Evolutionary conservation across 371 early-diverging fungal genomes (phyloP).

Genomic region (Capillidium heterosporum): DNA sequence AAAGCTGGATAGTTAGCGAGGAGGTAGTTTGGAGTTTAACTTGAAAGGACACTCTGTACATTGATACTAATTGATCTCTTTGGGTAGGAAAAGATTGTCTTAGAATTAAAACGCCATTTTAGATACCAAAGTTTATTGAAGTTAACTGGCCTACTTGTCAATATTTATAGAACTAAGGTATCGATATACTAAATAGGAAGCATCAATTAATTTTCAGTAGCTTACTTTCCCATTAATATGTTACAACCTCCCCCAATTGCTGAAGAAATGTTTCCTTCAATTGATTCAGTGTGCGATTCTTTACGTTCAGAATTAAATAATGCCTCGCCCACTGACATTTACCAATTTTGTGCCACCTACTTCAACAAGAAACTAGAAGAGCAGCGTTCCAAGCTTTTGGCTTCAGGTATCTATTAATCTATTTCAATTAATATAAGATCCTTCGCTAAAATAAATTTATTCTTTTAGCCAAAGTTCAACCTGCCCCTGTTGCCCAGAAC

Average conservation of each 20-base stretch:
- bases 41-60: no score
- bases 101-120: no score
- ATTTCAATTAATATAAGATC: not conserved
- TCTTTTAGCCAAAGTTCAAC: not conserved
- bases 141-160: no score
- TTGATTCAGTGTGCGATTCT: slow-evolving; percentile 30
- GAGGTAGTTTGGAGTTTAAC: no score
- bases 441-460: not conserved
- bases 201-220: no score
- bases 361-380: slow-evolving; percentile 62
- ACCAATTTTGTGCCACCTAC: slow-evolving; percentile 80
- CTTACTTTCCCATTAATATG: not conserved
- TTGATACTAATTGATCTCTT: no score
- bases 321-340: slow-evolving; percentile 55
- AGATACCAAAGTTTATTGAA: no score
- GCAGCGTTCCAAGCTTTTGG: slow-evolving; percentile 31
- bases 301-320: slow-evolving; percentile 32
- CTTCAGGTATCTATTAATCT: slow-evolving; percentile 14
- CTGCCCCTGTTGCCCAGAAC: not conserved
- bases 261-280: not conserved
- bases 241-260: not conserved
- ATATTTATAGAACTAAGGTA: no score
- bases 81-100: no score
- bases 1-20: no score
- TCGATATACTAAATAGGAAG: no score